Conservation (phyloP, 2,329 filamentous ascomycete genomes). For the Botrytis byssoidea region DNA sequence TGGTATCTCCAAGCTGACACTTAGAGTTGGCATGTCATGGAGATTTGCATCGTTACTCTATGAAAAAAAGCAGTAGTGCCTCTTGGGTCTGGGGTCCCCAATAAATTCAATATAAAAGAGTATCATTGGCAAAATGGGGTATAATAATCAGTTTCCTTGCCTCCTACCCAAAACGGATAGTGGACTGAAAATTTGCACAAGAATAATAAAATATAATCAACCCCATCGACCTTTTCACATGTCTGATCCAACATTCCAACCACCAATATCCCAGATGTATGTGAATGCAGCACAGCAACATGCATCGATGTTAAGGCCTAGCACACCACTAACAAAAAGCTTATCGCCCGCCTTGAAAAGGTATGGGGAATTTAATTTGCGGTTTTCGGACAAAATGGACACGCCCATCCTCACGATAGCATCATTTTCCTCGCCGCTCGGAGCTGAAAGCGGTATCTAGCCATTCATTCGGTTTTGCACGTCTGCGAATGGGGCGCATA, state of each 20-base stretch:
- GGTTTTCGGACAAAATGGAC: not conserved
- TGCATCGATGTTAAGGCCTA: constrained; percentile 10
- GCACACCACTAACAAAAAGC: constrained; percentile 6
- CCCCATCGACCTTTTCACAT: not conserved
- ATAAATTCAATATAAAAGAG: not conserved
- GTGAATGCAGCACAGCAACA: not conserved
- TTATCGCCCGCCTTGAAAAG: constrained; percentile 11
- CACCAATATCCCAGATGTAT: not conserved
- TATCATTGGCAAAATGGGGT: not conserved
- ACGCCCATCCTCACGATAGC: not conserved
- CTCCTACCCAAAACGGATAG: constrained; percentile 8
- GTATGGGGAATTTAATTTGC: constrained; percentile 9
- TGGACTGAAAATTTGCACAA: not conserved
- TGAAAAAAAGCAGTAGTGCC: constrained; percentile 2
- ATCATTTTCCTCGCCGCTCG: constrained; percentile 1
- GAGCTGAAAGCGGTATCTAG: not conserved
- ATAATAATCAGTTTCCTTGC: not conserved
- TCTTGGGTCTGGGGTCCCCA: constrained; percentile 15
- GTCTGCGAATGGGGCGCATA: constrained; percentile 7
- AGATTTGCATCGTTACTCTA: not conserved
- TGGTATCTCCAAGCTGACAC: not conserved
- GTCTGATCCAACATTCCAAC: not conserved
- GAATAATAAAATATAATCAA: not conserved
- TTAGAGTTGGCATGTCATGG: not conserved
- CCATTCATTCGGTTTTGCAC: constrained; percentile 1